Evolutionary conservation across 148 eudicot species (phyloP).

Genomic region (Diospyros kaki): DNA sequence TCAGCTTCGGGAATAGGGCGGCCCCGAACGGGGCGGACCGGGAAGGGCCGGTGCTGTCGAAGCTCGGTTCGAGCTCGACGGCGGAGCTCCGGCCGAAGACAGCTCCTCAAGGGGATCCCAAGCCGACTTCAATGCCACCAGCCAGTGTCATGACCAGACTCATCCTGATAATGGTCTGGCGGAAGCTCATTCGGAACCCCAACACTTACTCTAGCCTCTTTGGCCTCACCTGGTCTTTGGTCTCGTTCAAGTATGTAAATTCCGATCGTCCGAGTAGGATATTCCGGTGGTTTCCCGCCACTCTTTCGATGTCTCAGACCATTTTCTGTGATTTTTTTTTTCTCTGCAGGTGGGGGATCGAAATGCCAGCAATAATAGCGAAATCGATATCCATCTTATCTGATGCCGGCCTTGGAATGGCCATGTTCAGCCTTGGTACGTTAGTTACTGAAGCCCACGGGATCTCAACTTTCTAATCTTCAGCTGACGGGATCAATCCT

Average conservation of each 20-base stretch:
- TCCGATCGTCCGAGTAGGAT: background rate
- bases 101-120: conserved; percentile 28
- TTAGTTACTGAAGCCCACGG: background rate
- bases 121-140: conserved; percentile 65
- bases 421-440: conserved; percentile 90
- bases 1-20: conserved; percentile 61
- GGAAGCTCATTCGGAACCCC: conserved; percentile 77
- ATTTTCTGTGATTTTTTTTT: background rate
- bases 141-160: conserved; percentile 80
- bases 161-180: conserved; percentile 80
- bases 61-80: conserved; percentile 78
- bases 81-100: conserved; percentile 73
- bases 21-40: conserved; percentile 38
- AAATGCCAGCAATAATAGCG: conserved; percentile 75
- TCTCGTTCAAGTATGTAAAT: conserved; percentile 51
- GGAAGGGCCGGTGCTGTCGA: conserved; percentile 67
- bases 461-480: background rate
- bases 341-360: conserved; percentile 48
- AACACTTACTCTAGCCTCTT: conserved; percentile 79
- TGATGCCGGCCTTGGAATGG: conserved; percentile 89
- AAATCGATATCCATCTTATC: conserved; percentile 68
- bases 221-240: conserved; percentile 76
- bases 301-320: background rate
- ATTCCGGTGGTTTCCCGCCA: background rate
- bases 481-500: background rate